Conservation (phyloP, 1,139 yeast genomes). For the Blastobotrys aristatus region DNA sequence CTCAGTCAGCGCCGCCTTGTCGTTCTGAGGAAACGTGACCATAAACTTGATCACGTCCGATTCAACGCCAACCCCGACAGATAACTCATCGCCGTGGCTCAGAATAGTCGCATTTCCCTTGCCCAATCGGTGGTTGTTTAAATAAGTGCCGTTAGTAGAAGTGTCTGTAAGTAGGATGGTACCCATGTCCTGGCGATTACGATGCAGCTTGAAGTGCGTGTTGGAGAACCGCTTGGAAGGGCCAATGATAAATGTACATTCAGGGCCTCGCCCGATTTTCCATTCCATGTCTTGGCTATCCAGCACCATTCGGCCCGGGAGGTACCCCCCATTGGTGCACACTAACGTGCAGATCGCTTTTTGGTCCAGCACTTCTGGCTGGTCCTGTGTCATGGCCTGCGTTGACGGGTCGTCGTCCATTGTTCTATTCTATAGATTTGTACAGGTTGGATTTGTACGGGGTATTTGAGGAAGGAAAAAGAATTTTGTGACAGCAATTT, state of each 20-base stretch:
- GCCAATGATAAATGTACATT: slow-evolving; percentile 60
- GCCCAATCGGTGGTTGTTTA: slow-evolving; percentile 67
- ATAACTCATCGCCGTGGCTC: slow-evolving; percentile 87
- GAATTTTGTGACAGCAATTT: neutral
- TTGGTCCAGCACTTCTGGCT: slow-evolving; percentile 12
- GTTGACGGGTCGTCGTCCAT: slow-evolving; percentile 15
- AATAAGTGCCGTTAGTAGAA: slow-evolving; percentile 81
- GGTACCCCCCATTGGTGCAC: slow-evolving; percentile 12
- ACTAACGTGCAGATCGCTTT: slow-evolving; percentile 13
- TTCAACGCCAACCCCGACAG: slow-evolving; percentile 83
- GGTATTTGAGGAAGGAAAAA: neutral
- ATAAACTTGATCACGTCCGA: slow-evolving; percentile 72
- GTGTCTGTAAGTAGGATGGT: slow-evolving; percentile 28
- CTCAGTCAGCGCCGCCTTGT: slow-evolving; percentile 19
- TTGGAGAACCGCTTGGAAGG: slow-evolving; percentile 70
- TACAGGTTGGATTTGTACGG: neutral
- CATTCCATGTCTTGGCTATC: slow-evolving; percentile 37
- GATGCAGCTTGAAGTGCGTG: slow-evolving; percentile 54
- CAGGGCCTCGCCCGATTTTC: slow-evolving; percentile 69
- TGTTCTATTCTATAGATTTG: neutral
- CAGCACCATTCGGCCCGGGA: slow-evolving; percentile 11
- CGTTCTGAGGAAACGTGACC: slow-evolving; percentile 47
- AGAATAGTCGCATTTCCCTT: slow-evolving; percentile 78
- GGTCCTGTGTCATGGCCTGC: slow-evolving; percentile 15
- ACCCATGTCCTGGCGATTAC: slow-evolving; percentile 17